Base-by-base conservation (phyloP, 441 rosid genomes). In the Erysimum cheiri region DNA sequence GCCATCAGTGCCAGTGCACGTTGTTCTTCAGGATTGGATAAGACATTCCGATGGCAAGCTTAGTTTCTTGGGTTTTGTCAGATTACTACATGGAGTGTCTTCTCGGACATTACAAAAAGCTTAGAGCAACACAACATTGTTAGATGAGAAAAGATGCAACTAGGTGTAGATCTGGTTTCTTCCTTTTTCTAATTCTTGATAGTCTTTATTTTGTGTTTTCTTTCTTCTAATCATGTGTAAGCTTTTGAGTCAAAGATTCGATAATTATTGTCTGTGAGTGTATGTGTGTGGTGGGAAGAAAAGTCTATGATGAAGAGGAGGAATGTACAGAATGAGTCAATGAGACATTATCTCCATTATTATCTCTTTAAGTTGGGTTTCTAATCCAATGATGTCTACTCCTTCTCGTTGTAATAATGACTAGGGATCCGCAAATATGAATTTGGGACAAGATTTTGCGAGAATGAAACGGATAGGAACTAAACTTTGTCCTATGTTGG, bases 1-100 rank as follows among this genome's bases (percentile, higher is more conserved):
- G 60, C 89, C 96, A 29, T 86, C 92, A 0, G 91, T 92, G 47
- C 92, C 96, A 0, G 91, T 88, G 57, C 96, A 92, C 6, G 89
- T 86, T n/a, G 96, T 90, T 68, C 91, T 92, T 61, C 91, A 92
- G 49, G 96, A 92, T 53, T 92, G 96, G 96, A 85, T 89, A 46
- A 83, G 94, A 75, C 92, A 85, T 66, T 76, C 91, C 2, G 98
- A 92, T 56, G 94, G 98, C 41, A 89, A 87, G 69, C 85, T 92
- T 57, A 92, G 89, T 79, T 92, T 87, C 82, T 59, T 90, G 68
- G 98, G 98, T 0, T 92, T 90, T 76, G 86, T 88, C 57, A 80
- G 89, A 70, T 92, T 92, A 69, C 83, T 92, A 29, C 98, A 90
- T 9, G 98, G 96, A 1, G 90, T 88, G 49, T 90, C 98, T 41